A percentile compares a stretch with the other conserved stretches of the same genome.
phyloP scores from a whole-genome alignment of 1,284 basidiomycete species.

The Singerocomus inundabilis region DNA sequence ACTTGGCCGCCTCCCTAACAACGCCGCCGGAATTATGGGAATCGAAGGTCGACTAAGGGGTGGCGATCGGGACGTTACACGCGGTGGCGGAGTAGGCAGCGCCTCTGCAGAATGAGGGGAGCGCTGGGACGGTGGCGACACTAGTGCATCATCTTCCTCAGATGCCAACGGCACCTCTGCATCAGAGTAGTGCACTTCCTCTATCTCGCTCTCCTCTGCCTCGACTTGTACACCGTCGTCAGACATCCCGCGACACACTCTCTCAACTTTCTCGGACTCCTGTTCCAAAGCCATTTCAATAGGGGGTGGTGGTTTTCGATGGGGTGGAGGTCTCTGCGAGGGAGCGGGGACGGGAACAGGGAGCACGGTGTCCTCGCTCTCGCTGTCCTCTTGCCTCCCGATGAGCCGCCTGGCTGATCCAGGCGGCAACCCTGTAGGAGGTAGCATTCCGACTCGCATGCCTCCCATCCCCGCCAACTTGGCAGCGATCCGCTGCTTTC shows the following conservation, averaged over 20 bases:
- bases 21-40: slow-evolving; percentile 34
- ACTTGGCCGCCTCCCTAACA: slow-evolving; percentile 36
- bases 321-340: slow-evolving; percentile 34
- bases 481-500: slow-evolving; percentile 66
- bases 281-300: slow-evolving; percentile 35
- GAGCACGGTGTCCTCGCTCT: slow-evolving; percentile 16
- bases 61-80: slow-evolving; percentile 27
- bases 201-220: slow-evolving; percentile 66
- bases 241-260: slow-evolving; percentile 39
- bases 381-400: slow-evolving; percentile 31
- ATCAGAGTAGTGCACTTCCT: slow-evolving; percentile 51
- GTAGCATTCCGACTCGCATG: slow-evolving; percentile 75
- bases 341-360: slow-evolving; percentile 29
- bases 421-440: slow-evolving; percentile 37
- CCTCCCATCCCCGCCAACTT: slow-evolving; percentile 73
- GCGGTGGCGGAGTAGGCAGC: slow-evolving; percentile 34
- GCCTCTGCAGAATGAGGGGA: slow-evolving; percentile 26
- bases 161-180: slow-evolving; percentile 9
- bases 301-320: slow-evolving; percentile 38
- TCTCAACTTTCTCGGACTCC: slow-evolving; percentile 28
- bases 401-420: slow-evolving; percentile 21
- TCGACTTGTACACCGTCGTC: slow-evolving; percentile 64
- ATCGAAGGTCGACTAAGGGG: slow-evolving; percentile 42
- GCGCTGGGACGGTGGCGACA: slow-evolving; percentile 29
- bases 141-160: slow-evolving; percentile 4